Conservation (phyloP, 176 grass and related monocot species). For the Aegilops sharonensis region DNA sequence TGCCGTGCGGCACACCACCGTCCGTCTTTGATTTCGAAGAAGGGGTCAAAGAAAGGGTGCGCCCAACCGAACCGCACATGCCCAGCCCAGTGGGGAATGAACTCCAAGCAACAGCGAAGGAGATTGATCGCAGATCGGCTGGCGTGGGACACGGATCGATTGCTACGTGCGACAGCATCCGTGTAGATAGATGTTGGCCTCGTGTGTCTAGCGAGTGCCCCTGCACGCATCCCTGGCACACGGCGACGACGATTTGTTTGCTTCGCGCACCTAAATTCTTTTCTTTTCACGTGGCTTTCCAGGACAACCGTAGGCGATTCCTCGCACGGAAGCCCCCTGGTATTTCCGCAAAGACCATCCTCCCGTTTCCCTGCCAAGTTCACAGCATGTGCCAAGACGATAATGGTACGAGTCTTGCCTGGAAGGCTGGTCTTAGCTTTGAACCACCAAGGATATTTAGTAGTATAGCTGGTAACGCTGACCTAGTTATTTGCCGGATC, state of each 20-base stretch:
- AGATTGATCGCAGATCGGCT: not conserved
- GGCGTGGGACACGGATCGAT: not conserved
- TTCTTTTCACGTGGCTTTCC: not conserved
- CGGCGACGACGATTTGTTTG: not conserved
- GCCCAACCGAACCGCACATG: conserved; percentile 41
- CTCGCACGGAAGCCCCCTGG: not conserved
- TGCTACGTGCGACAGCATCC: not conserved
- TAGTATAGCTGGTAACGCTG: not conserved
- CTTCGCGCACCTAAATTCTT: not conserved
- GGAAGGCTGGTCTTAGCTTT: not conserved
- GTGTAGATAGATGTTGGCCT: not conserved
- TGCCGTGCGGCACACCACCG: not conserved
- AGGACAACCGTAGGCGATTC: not conserved
- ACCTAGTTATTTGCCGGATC: not conserved
- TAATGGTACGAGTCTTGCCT: not conserved
- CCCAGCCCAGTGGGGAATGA: not conserved
- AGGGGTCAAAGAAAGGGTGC: conserved; percentile 39
- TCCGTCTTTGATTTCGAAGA: not conserved
- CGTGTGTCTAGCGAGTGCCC: not conserved
- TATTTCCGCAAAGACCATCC: not conserved
- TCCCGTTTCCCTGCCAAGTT: not conserved
- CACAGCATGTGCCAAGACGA: not conserved
- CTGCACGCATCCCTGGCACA: not conserved
- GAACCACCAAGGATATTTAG: no score
- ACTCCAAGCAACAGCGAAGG: not conserved